Evolutionary conservation across 345 rosid genomes (phyloP).

Genomic region (Linum trigynum): DNA sequence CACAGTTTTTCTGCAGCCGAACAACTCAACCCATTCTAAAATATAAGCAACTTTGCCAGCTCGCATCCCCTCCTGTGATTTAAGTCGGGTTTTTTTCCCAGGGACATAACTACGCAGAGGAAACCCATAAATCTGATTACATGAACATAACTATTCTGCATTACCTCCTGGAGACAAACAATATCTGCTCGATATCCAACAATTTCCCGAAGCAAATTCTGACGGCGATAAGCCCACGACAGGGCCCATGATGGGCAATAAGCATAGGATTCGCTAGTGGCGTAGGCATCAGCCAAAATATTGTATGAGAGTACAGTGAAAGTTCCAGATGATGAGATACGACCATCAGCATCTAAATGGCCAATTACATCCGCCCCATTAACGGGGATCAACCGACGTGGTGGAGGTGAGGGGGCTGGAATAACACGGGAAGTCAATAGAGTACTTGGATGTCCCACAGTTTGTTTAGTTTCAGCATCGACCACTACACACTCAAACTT

Average conservation of each 20-base stretch:
- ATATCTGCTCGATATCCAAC: constrained; percentile 7
- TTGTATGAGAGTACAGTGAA: constrained; percentile 6
- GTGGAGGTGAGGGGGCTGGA: constrained; percentile 94
- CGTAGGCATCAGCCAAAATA: constrained; percentile 2
- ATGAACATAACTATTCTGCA: neutral
- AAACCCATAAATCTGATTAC: neutral
- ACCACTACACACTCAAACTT: constrained; percentile 88
- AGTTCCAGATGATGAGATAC: constrained; percentile 49
- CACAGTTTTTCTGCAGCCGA: neutral
- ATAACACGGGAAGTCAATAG: constrained; percentile 83
- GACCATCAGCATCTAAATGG: constrained; percentile 66
- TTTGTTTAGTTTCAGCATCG: constrained; percentile 62
- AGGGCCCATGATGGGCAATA: constrained; percentile 9
- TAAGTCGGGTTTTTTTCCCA: neutral
- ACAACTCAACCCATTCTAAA: neutral
- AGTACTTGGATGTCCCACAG: constrained; percentile 57
- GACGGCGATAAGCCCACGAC: constrained; percentile 3
- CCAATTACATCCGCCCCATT: constrained; percentile 53
- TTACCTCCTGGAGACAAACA: constrained; percentile 10
- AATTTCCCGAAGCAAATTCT: constrained; percentile 8
- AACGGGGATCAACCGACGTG: constrained; percentile 74
- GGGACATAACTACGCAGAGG: neutral
- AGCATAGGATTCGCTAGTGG: neutral
- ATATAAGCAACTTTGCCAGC: neutral
- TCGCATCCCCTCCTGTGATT: neutral